Base-by-base conservation (phyloP, 352 stramenopile genomes). In the Saprolegnia parasitica region DNA sequence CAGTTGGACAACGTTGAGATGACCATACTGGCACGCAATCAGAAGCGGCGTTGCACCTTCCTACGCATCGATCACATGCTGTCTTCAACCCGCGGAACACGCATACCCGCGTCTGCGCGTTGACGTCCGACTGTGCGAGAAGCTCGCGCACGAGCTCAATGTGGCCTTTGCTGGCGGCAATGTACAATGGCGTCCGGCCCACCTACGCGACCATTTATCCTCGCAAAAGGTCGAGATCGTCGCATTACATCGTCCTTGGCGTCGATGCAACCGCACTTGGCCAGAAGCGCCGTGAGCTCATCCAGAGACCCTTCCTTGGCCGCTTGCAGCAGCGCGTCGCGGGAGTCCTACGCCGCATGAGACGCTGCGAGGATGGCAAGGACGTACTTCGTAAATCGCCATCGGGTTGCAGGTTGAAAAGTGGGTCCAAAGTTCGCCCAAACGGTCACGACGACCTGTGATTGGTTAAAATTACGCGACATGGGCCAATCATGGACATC, bases 1-100 rank as follows among this genome's bases (percentile, higher is more conserved):
- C 21, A 67, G 46, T n/a, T 32, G 60, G 6, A 67, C 60, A 24
- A 67, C 60, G 26, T 67, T 32, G 11, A n/a, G 4, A n/a, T 67
- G 60, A 9, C 60, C 60, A 16, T 18, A 55, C 32, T 67, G 60
- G 11, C 18, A 18, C 3, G 60, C 60, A 29, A 54, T 54, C n/a
- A 55, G 57, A 21, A 67, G 24, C 5, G 60, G 60, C 8, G 60
- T 67, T 3, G 60, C 15, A 10, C 60, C 60, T 29, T 50, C 21
- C 60, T 67, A 67, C 11, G 24, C 52, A 42, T 11, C 13, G 35
- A n/a, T 49, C 39, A 46, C n/a, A 46, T 15, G 39, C 39, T 46
- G 42, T n/a, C 13, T n/a, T 49, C 42, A n/a, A 49, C 3, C 42
- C 13, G 18, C 8, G 39, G 39, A 16, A 15, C 39, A 58, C 16